These are phyloP conservation scores for Apostasia shenzhenica DNA, from an alignment of 106 monocot genomes.

Conservation along the genomic window DNA sequence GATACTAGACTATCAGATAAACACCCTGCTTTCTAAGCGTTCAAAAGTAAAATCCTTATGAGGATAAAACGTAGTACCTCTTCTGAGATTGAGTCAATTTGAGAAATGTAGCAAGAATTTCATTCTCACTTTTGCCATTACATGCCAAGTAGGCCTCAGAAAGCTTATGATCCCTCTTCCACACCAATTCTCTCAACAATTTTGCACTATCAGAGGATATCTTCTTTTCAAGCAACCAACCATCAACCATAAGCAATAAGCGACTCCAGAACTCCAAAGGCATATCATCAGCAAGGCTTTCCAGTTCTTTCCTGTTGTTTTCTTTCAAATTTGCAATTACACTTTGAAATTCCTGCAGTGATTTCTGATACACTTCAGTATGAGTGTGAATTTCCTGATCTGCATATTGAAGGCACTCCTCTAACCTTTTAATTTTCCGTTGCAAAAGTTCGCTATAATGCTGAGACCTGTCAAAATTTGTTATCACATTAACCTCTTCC, in stretches of 20 bases:
- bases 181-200: slow-evolving; percentile 63
- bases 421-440: slow-evolving; percentile 51
- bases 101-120: slow-evolving; percentile 47
- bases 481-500: slow-evolving; percentile 37
- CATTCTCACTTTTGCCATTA: slow-evolving; percentile 49
- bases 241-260: slow-evolving; percentile 61
- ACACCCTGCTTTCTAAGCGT: not conserved
- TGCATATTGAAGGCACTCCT: slow-evolving; percentile 57
- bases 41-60: not conserved
- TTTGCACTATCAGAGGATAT: slow-evolving; percentile 57
- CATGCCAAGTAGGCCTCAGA: slow-evolving; percentile 63
- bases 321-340: slow-evolving; percentile 45
- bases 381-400: slow-evolving; percentile 60
- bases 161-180: slow-evolving; percentile 66
- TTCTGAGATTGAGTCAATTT: slow-evolving; percentile 35
- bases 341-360: slow-evolving; percentile 70
- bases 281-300: slow-evolving; percentile 38
- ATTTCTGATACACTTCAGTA: slow-evolving; percentile 58
- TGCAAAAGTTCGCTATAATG: slow-evolving; percentile 45
- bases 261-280: slow-evolving; percentile 78
- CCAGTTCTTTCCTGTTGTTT: slow-evolving; percentile 28
- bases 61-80: slow-evolving; percentile 33
- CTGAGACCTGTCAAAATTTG: slow-evolving; percentile 23
- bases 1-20: not conserved
- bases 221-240: slow-evolving; percentile 92